Base-by-base conservation (phyloP, 208 protist species). In the Trypanosoma brucei region DNA sequence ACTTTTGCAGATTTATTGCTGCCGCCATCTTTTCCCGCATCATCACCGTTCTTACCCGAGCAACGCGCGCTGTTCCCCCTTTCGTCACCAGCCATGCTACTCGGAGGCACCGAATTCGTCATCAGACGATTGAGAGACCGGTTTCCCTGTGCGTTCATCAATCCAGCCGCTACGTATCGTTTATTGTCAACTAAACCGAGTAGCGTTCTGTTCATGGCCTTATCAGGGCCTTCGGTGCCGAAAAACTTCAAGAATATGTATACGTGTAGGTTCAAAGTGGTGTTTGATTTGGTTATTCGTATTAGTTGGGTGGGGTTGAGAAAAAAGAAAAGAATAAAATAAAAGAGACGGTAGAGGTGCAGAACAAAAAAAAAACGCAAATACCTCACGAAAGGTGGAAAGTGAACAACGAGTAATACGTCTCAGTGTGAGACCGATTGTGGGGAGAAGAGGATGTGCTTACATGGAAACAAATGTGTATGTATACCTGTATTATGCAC, bases 361-460 rank as follows among this genome's bases (percentile, higher is more conserved):
- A 65, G 48, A 65, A 13, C 55, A 56, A 42, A 70, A 56, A 57
- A 50, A 58, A 69, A 54, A 59, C 14, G 31, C 55, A 48, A 54
- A 22, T 42, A 38, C 31, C 13, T 64, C 13, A 61, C 42, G 45
- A 1, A 45, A 58, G 31, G 38, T 31, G 31, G 39, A 9, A 39
- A 54, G 44, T 3, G 59, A 59, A 55, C 6, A 38, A 38, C 30
- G 39, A 55, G 55, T 73, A 55, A 73, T 22, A 34, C 54, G 7
- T 8, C 22, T 22, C 22, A 22, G 22, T 22, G 22, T 22, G 22
- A 22, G 22, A 22, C 22, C 22, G 22, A 22, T 22, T 22, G 22
- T 22, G 22, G 22, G 22, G 22, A 22, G 22, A 22, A 22, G 22
- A 22, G 8, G 51, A 33, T 33, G 4, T 33, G 38, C 33, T 7